Evolutionary conservation across 78 protist species (phyloP), one percentile per base, ranked within the genome.

Genomic region (Dictyostelium firmibasis): DNA sequence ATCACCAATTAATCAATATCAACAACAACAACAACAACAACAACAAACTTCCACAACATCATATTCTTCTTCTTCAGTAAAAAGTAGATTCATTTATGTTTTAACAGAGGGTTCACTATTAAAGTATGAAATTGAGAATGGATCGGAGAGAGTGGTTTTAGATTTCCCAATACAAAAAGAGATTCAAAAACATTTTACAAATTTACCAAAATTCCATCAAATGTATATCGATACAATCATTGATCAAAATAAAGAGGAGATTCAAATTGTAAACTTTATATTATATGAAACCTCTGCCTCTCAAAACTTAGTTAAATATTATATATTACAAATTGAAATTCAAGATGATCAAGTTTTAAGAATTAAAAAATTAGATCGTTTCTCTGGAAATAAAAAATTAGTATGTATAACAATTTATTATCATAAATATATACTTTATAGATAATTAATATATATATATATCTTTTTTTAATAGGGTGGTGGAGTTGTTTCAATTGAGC

Each of bases 101-200:
- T 43, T 88, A 57, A 88, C 93, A 6, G 93, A 88, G 31, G 44
- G 47, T 14, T 78, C 93, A 25, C 31, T 88, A 20, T 33, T 78
- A 27, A 88, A 88, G 44, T 88, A 88, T 64, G 93, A 88, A 64
- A 88, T 88, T 31, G 33, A 8, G 29, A 82, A 88, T 44, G 82
- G 82, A 38, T 23, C 70, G 20, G 93, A 88, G 70, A 62, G 31
- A 31, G 82, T 85, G 11, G 25, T 78, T 8, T 67, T 78, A 7
- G 93, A 88, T 18, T 67, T 62, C 35, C 35, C 78, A 31, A 36
- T 78, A 27, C 31, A 36, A 0, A 76, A 82, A n/a, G 93, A 88
- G 6, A 11, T 78, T 43, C 82, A 60, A 88, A 77, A 88, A 79
- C 64, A 18, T 10, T 79, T 88, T 64, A 1, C 47, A 38, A 27